Evolutionary conservation across 1,284 basidiomycete genomes (phyloP).

Genomic region (Apiotrichum veenhuisii): DNA sequence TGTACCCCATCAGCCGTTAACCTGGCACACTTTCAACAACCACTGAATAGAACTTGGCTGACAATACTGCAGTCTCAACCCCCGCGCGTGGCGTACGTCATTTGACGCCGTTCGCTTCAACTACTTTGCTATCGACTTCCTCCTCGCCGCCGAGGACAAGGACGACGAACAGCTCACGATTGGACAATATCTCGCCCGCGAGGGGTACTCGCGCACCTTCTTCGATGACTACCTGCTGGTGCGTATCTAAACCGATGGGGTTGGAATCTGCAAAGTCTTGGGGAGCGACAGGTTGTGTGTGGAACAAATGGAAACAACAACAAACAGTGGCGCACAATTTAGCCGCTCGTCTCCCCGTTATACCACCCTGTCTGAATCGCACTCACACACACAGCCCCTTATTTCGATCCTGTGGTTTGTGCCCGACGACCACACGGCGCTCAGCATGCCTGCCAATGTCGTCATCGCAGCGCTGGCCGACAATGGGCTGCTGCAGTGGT

Average conservation of each 20-base stretch:
- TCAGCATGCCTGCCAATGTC: conserved; percentile 10
- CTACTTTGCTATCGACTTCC: conserved; percentile 56
- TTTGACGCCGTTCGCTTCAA: conserved; percentile 78
- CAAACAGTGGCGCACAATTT: not conserved
- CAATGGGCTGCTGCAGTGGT: not conserved
- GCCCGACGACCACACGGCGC: conserved; percentile 13
- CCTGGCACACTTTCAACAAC: no score
- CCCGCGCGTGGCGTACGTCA: conserved; percentile 67
- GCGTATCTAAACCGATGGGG: no score
- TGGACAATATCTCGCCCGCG: conserved; percentile 63
- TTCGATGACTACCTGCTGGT: conserved; percentile 75
- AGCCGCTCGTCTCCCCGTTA: not conserved
- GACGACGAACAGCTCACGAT: conserved; percentile 56
- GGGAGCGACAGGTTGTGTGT: no score
- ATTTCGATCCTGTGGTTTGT: conserved; percentile 11
- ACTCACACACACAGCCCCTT: no score
- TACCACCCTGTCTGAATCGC: not conserved
- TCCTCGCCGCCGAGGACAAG: conserved; percentile 20
- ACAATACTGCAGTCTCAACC: conserved; percentile 54
- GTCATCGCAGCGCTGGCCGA: conserved; percentile 6
- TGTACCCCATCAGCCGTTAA: no score
- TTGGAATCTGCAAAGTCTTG: no score
- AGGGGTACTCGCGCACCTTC: conserved; percentile 67
- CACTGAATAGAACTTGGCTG: no score
- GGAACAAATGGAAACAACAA: not conserved